phyloP scores from a whole-genome alignment of 2,329 filamentous ascomycete species.

The Coccinonectria pachysandricola region DNA sequence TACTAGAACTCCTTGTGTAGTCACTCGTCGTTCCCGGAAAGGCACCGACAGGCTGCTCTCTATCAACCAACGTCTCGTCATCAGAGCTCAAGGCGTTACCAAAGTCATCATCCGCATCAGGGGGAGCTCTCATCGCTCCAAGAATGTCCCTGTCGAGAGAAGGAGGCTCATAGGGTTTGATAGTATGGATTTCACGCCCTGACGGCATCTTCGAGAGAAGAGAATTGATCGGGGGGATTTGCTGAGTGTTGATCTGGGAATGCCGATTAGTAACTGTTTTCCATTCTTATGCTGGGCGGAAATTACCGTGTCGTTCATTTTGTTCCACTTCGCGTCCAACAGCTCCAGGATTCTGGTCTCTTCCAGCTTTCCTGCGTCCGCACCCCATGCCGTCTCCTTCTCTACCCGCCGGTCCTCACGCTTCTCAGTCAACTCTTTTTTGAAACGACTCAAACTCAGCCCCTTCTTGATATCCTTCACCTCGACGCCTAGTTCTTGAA shows the following conservation, averaged over 20 bases:
- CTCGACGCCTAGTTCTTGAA: slow-evolving; percentile 62
- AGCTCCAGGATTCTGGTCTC: slow-evolving; percentile 79
- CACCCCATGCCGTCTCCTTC: slow-evolving; percentile 62
- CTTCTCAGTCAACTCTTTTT: slow-evolving; percentile 65
- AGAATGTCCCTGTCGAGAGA: slow-evolving; percentile 55
- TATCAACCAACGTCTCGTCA: slow-evolving; percentile 23
- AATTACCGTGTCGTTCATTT: slow-evolving; percentile 84
- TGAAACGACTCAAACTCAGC: slow-evolving; percentile 50
- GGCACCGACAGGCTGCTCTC: slow-evolving; percentile 32
- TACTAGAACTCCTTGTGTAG: slow-evolving; percentile 22
- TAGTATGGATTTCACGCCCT: slow-evolving; percentile 72
- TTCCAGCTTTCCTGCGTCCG: slow-evolving; percentile 75
- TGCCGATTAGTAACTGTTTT: slow-evolving; percentile 3
- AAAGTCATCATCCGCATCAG: slow-evolving; percentile 24
- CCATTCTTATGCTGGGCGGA: background rate
- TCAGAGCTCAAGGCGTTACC: slow-evolving; percentile 28
- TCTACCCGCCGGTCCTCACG: slow-evolving; percentile 72
- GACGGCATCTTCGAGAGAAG: slow-evolving; percentile 74
- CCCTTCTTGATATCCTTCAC: slow-evolving; percentile 42
- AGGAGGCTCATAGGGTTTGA: slow-evolving; percentile 58
- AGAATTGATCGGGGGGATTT: slow-evolving; percentile 60
- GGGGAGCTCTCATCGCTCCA: slow-evolving; percentile 42
- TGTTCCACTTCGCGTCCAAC: slow-evolving; percentile 80
- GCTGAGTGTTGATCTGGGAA: slow-evolving; percentile 64
- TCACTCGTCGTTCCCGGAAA: slow-evolving; percentile 38